A percentile compares a stretch with the other conserved stretches of the same genome.
These are phyloP conservation scores for Verticillium klebahnii DNA, from an alignment of 2,329 filamentous ascomycete genomes.

Conservation along the genomic window DNA sequence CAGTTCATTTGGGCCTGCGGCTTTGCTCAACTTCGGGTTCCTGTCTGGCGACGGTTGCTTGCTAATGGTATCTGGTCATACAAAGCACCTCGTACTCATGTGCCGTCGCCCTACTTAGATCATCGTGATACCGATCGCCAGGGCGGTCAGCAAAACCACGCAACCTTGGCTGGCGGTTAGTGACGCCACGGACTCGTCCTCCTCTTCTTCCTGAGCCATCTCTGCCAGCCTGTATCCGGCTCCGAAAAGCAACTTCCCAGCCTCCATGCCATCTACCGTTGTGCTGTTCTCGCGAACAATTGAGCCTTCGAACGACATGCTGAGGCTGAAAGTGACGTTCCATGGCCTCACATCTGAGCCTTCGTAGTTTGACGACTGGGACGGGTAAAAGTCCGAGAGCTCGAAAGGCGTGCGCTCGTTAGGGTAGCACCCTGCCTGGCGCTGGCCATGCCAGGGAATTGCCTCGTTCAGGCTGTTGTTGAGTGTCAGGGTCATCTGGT, in stretches of 20 bases:
- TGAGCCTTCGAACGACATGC: slow-evolving; percentile 6
- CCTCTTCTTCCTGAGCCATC: not conserved
- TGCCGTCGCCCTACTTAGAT: not conserved
- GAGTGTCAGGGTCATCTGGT: slow-evolving; percentile 7
- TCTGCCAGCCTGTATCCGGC: not conserved
- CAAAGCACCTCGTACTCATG: too few species aligned
- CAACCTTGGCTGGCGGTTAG: not conserved
- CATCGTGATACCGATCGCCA: not conserved
- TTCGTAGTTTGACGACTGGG: not conserved
- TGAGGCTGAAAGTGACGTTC: not conserved
- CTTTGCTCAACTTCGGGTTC: too few species aligned
- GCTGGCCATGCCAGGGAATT: not conserved
- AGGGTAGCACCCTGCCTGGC: not conserved
- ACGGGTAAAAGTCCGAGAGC: slow-evolving; percentile 4
- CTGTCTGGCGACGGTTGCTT: too few species aligned
- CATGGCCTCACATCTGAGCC: not conserved
- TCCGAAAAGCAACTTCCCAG: not conserved
- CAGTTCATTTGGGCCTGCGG: too few species aligned
- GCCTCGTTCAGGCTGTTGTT: slow-evolving; percentile 4
- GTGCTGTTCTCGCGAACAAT: slow-evolving; percentile 13
- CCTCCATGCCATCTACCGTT: not conserved
- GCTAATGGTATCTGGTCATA: too few species aligned
- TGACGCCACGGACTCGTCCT: not conserved
- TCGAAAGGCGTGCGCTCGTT: slow-evolving; percentile 3
- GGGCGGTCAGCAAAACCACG: not conserved